Percentiles rank a stretch among this genome's conserved stretches.
Evolutionary conservation across 257 asterid genomes (phyloP).

Genomic region (Rubia yunnanensis): DNA sequence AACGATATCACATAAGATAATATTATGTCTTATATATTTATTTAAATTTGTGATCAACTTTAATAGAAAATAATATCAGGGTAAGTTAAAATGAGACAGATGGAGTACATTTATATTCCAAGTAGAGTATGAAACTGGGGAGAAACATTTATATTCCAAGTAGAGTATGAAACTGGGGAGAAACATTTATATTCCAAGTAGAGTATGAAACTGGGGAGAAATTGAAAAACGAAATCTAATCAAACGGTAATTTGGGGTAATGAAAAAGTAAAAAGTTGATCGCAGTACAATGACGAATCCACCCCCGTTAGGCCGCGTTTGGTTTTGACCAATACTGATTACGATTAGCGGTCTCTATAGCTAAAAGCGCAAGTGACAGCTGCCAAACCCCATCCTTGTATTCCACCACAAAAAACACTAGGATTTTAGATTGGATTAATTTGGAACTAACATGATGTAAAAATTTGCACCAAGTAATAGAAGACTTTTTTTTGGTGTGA

Average conservation of each 20-base stretch:
- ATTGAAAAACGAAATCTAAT: not conserved
- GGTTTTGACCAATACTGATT: slow-evolving; percentile 4
- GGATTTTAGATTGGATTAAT: not conserved
- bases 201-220: not conserved
- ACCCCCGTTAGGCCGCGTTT: not conserved
- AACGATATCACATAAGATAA: too few species aligned
- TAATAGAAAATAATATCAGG: too few species aligned
- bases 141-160: too few species aligned
- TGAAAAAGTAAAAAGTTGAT: not conserved
- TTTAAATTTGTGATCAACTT: too few species aligned
- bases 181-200: slow-evolving; percentile 5
- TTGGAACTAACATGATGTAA: too few species aligned
- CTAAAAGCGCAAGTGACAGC: slow-evolving; percentile 2
- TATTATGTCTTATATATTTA: too few species aligned
- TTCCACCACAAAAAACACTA: not conserved
- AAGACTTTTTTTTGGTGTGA: too few species aligned
- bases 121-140: too few species aligned
- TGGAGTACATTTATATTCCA: too few species aligned
- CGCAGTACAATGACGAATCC: not conserved
- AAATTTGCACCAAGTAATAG: too few species aligned
- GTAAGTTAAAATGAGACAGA: too few species aligned
- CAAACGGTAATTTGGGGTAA: not conserved
- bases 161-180: too few species aligned
- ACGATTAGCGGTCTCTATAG: not conserved
- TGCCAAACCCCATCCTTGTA: slow-evolving; percentile 1